Evolutionary conservation across 108 stramenopile species (phyloP).

Genomic region (Cyclotella sp.): DNA sequence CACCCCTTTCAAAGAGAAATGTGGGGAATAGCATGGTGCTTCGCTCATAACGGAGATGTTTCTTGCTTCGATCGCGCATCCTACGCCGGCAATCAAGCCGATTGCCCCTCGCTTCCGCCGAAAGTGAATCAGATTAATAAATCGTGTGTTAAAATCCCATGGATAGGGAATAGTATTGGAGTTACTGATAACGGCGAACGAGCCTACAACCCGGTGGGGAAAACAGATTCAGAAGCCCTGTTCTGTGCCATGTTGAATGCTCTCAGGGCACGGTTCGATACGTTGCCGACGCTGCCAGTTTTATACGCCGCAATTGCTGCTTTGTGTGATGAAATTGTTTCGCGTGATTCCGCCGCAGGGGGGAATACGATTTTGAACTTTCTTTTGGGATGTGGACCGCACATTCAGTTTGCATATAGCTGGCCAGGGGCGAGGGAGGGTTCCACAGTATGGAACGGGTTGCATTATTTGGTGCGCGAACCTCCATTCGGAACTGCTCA

Average conservation of each 20-base stretch:
- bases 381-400: constrained; percentile 69
- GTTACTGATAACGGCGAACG: constrained; percentile 17
- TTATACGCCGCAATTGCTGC: constrained; percentile 63
- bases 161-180: constrained; percentile 44
- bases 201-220: constrained; percentile 77
- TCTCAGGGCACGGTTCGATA: constrained; percentile 67
- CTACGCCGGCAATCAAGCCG: constrained; percentile 8
- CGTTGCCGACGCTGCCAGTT: constrained; percentile 71
- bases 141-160: constrained; percentile 29
- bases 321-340: constrained; percentile 69
- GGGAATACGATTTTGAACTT: constrained; percentile 84
- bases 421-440: constrained; percentile 84
- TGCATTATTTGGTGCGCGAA: constrained; percentile 81
- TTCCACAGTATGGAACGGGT: constrained; percentile 81
- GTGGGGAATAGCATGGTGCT: constrained; percentile 65
- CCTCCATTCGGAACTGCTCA: constrained; percentile 52
- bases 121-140: constrained; percentile 10
- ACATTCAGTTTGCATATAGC: constrained; percentile 70
- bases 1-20: constrained; percentile 88
- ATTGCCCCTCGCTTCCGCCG: constrained; percentile 18
- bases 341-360: constrained; percentile 26
- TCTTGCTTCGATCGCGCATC: constrained; percentile 43
- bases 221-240: constrained; percentile 83
- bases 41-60: constrained; percentile 91
- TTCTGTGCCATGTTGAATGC: constrained; percentile 86